These are phyloP conservation scores for Pythium volutum DNA, from an alignment of 352 stramenopile species.

Conservation along the genomic window DNA sequence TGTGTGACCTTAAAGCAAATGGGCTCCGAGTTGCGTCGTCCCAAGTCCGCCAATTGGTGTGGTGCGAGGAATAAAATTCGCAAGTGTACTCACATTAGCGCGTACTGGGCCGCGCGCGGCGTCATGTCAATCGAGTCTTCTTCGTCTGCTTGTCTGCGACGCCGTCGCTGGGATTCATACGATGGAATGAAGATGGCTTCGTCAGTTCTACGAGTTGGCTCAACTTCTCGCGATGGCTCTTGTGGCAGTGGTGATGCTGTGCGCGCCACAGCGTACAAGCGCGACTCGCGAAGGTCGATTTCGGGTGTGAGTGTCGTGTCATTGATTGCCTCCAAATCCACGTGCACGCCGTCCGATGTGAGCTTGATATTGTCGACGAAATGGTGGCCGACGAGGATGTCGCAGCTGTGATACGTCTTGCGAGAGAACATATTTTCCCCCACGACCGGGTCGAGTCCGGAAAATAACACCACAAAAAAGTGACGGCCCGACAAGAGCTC, in stretches of 20 bases:
- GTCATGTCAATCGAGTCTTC: background rate
- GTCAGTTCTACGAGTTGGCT: background rate
- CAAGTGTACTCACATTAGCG: slow-evolving; percentile 5
- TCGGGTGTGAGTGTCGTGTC: slow-evolving; percentile 38
- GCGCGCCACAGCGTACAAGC: slow-evolving; percentile 10
- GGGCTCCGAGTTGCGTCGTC: background rate
- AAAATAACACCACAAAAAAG: slow-evolving; percentile 61
- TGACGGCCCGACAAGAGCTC: slow-evolving; percentile 46
- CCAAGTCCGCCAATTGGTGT: background rate
- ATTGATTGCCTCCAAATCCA: slow-evolving; percentile 55
- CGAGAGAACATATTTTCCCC: slow-evolving; percentile 57
- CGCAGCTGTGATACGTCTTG: slow-evolving; percentile 58
- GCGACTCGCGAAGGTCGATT: slow-evolving; percentile 28
- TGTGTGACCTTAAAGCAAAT: slow-evolving; percentile 11
- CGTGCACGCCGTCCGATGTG: slow-evolving; percentile 44
- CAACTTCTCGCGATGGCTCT: background rate
- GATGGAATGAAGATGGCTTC: background rate
- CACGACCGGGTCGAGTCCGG: slow-evolving; percentile 47
- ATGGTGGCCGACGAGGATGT: slow-evolving; percentile 55
- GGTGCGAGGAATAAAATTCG: background rate
- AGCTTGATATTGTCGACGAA: slow-evolving; percentile 67
- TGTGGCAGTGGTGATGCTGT: background rate
- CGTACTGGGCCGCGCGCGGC: slow-evolving; percentile 14
- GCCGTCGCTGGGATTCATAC: background rate
- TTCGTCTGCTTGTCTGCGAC: slow-evolving; percentile 1